Conservation (phyloP, 257 asterid species). For the Nemophila menziesii region DNA sequence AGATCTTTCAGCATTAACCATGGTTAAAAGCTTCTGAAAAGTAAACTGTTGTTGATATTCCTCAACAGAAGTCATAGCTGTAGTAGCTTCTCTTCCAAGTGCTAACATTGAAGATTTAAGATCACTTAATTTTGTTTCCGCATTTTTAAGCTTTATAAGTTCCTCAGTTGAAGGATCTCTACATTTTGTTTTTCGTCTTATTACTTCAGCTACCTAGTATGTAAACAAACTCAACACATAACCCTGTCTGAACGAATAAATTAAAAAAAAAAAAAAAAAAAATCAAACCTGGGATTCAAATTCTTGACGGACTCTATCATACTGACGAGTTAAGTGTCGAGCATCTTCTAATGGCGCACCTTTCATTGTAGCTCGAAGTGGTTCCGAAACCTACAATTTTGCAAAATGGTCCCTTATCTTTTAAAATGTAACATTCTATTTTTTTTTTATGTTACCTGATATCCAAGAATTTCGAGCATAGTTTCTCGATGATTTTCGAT, state of each 20-base stretch:
- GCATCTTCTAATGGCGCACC: slow-evolving; percentile 98
- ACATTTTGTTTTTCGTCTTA: slow-evolving; percentile 71
- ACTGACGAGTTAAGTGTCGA: slow-evolving; percentile 78
- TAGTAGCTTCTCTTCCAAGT: slow-evolving; percentile 83
- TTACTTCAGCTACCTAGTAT: slow-evolving; percentile 77
- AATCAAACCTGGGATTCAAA: slow-evolving; percentile 67
- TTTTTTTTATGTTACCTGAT: slow-evolving; percentile 40
- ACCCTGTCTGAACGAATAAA: slow-evolving; percentile 1
- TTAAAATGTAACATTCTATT: not conserved
- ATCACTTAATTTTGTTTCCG: slow-evolving; percentile 64
- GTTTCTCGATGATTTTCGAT: slow-evolving; percentile 82
- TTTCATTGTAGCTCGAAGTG: slow-evolving; percentile 49
- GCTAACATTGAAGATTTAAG: slow-evolving; percentile 69
- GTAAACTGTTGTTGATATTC: slow-evolving; percentile 73
- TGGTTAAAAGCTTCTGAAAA: slow-evolving; percentile 58
- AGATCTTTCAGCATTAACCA: slow-evolving; percentile 88
- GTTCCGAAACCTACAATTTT: slow-evolving; percentile 63
- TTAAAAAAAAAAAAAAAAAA: slow-evolving; percentile 3
- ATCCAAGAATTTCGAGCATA: slow-evolving; percentile 63
- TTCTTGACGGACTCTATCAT: slow-evolving; percentile 78
- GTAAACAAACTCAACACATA: not conserved
- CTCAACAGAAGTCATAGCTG: slow-evolving; percentile 84
- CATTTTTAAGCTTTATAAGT: slow-evolving; percentile 52
- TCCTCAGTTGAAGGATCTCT: slow-evolving; percentile 73
- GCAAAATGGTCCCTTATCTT: not conserved